Conservation (phyloP, 1,139 yeast genomes). For the Pichia sp. region DNA sequence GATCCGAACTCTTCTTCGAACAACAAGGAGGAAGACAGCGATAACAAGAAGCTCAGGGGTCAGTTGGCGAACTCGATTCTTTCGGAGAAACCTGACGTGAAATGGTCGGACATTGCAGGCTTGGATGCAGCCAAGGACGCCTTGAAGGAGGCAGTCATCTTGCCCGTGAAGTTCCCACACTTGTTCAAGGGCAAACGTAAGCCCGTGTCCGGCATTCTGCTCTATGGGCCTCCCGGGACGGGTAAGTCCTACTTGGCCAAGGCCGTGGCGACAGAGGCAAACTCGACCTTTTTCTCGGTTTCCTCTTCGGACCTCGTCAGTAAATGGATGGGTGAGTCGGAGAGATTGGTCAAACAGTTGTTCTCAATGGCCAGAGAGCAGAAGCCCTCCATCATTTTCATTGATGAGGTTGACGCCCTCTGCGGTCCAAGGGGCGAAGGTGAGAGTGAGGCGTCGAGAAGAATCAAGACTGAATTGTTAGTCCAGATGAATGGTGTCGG, state of each 20-base stretch:
- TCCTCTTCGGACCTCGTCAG: conserved; percentile 92
- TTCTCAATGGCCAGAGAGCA: conserved; percentile 95
- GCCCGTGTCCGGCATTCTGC: conserved; percentile 85
- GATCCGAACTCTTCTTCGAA: conserved; percentile 39
- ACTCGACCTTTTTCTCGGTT: conserved; percentile 91
- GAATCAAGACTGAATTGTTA: conserved; percentile 91
- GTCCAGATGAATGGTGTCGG: conserved; percentile 99
- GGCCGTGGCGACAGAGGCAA: conserved; percentile 98
- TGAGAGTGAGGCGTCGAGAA: conserved; percentile 92
- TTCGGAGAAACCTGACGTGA: conserved; percentile 87
- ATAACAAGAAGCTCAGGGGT: conserved; percentile 82
- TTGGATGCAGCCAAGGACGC: conserved; percentile 94
- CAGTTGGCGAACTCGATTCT: conserved; percentile 91
- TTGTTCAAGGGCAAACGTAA: conserved; percentile 89
- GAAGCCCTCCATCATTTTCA: conserved; percentile 91
- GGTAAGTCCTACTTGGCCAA: conserved; percentile 96
- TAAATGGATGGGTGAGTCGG: conserved; percentile 99
- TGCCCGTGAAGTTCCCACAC: conserved; percentile 94
- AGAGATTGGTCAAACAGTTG: conserved; percentile 88
- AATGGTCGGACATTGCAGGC: conserved; percentile 97
- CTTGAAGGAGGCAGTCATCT: conserved; percentile 91
- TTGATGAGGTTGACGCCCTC: conserved; percentile 96
- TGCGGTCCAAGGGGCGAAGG: conserved; percentile 99
- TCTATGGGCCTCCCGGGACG: conserved; percentile 98
- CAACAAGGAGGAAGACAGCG: conserved; percentile 71